Base-by-base conservation (phyloP, 2,329 filamentous ascomycete genomes). In the Xylariaceae sp. region DNA sequence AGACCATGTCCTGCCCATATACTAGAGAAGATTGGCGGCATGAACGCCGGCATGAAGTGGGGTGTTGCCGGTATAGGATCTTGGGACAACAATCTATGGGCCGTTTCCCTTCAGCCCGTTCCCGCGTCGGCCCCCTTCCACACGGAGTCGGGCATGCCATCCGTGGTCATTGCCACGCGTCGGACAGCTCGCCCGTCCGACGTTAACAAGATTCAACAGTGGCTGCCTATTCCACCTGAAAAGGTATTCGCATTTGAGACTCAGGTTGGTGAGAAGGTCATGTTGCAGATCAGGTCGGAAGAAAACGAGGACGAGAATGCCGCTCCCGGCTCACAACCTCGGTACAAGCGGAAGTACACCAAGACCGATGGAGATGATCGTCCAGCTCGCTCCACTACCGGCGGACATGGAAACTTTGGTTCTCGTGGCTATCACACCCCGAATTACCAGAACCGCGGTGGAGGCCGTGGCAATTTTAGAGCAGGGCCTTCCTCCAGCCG, bases 51-150 rank as follows among this genome's bases (percentile, higher is more conserved):
- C 74, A 82, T 95, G 75, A 85, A 78, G 47, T 99, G 93, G 91
- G 85, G 90, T 72, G 87, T 96, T 3, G 89, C 86, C 0, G 90
- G 87, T 44, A 85, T 88, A 4, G 91, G 86, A 0, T 85, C 82
- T 65, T 86, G 84, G 65, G 88, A 96, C 61, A 87, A 92, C 72
- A 88, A 83, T 66, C 82, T 97, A 45, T 99, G 93, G 92, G 94
- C 93, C 4, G 91, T 88, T 13, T 82, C 86, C 49, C 84, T 97
- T 9, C 81, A 84, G 37, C 91, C 94, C 0, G 80, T 92, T 0
- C 85, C 87, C 0, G 77, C 84, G 13, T 83, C 81, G 0, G 83
- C 87, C 45, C 81, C 80, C 51, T 87, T 86, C 66, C 88, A 94
- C 75, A 92, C 90, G 0, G 90, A 96, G 65, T 92, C 92, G 68